Base-by-base conservation (phyloP, 139 green algal species). In the Coccomyxa sp. region DNA sequence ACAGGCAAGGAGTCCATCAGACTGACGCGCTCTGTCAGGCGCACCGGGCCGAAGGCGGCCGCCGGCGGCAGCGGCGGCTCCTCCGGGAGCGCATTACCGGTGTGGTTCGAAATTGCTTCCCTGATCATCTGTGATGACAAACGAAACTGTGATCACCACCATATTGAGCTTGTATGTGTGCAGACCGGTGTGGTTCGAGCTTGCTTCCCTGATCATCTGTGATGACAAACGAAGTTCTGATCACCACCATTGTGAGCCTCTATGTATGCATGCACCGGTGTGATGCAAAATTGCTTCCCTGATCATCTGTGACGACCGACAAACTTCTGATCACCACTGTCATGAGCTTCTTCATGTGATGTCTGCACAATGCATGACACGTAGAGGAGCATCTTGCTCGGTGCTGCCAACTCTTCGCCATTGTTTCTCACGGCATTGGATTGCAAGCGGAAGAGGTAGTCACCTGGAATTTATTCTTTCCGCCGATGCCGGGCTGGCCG, bases 401-500 rank as follows among this genome's bases (percentile, higher is more conserved):
- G 90, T 14, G 77, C 82, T 30, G 76, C 60, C 38, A 51, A 3
- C 7, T 51, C 7, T 51, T 51, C 38, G 38, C 38, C 3, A 11
- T 51, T 7, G 38, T 7, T 51, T 51, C 3, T 51, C 38, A n/a
- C n/a, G 38, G 38, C 38, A 3, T 51, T 51, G 38, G 38, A 51
- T 51, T 3, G 38, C 38, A 51, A 51, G 38, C 38, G 38, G 38
- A 7, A 51, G 38, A 28, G 63, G 63, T 1, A 21, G 4, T 71
- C 45, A 88, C 87, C 68, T 90, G 27, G 82, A 86, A 93, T 79
- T 94, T 94, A 85, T 87, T 90, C n/a, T 17, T 66, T 16, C 90
- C 88, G 13, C 88, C 91, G 28, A 91, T 90, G 77, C 91, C 91
- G 0, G 88, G 90, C 87, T 94, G 90, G 27, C 89, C 88, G 31